Evolutionary conservation across 108 stramenopile genomes (phyloP).

Genomic region (Nitzschia sp.): DNA sequence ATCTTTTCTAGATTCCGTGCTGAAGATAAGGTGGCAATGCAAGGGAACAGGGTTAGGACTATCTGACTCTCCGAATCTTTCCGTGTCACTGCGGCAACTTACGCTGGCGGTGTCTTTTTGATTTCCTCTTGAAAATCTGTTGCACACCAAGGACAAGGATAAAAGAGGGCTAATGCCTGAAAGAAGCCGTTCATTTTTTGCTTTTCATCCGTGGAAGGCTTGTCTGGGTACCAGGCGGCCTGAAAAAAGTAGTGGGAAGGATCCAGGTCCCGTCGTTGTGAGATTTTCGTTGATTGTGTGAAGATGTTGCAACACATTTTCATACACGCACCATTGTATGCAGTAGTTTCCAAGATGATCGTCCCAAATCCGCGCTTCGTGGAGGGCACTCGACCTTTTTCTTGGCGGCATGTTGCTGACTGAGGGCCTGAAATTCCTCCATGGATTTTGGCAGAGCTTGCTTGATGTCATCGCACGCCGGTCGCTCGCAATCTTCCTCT

Average conservation of each 20-base stretch:
- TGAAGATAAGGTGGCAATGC: slow-evolving; percentile 6
- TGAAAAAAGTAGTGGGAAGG: not conserved
- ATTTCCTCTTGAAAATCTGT: slow-evolving; percentile 77
- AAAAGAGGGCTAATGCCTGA: slow-evolving; percentile 69
- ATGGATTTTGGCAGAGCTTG: slow-evolving; percentile 55
- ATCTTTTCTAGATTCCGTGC: slow-evolving; percentile 70
- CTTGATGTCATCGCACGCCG: slow-evolving; percentile 82
- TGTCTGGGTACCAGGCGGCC: slow-evolving; percentile 88
- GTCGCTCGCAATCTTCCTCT: slow-evolving; percentile 80
- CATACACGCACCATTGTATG: slow-evolving; percentile 71
- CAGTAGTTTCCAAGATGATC: slow-evolving; percentile 73
- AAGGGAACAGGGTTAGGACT: not conserved
- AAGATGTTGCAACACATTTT: no score
- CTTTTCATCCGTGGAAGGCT: slow-evolving; percentile 65
- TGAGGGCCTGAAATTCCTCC: slow-evolving; percentile 29
- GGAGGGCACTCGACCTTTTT: slow-evolving; percentile 68
- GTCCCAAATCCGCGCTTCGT: slow-evolving; percentile 64
- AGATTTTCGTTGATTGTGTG: no score
- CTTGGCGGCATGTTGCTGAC: slow-evolving; percentile 37
- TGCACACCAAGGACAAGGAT: slow-evolving; percentile 87
- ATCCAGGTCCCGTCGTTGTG: no score
- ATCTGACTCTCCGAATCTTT: slow-evolving; percentile 5
- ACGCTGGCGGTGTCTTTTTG: slow-evolving; percentile 60
- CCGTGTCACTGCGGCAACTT: slow-evolving; percentile 16
- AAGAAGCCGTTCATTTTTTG: slow-evolving; percentile 65